Conservation (phyloP, 2,329 filamentous ascomycete genomes). For the Zasmidium angulare region DNA sequence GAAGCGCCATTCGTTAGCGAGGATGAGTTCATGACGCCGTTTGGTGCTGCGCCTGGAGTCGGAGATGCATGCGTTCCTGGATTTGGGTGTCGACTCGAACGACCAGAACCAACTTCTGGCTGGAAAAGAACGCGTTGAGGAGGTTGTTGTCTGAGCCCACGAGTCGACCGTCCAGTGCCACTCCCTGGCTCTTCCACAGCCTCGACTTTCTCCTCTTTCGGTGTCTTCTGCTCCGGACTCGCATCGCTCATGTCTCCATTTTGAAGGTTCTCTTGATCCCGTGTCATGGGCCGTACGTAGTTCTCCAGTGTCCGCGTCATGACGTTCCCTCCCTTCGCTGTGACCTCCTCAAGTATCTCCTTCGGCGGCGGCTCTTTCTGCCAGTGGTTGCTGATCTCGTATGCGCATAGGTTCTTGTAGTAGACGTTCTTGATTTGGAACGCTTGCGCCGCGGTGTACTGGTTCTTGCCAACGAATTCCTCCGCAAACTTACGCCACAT, state of each 20-base stretch:
- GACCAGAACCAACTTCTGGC: slow-evolving; percentile 67
- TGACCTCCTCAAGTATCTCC: slow-evolving; percentile 77
- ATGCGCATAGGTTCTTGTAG: slow-evolving; percentile 82
- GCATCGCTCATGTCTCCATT: slow-evolving; percentile 55
- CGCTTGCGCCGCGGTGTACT: slow-evolving; percentile 77
- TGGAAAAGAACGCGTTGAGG: slow-evolving; percentile 83
- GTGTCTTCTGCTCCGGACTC: slow-evolving; percentile 49
- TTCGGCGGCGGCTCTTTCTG: slow-evolving; percentile 80
- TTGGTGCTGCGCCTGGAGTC: slow-evolving; percentile 49
- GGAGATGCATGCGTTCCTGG: slow-evolving; percentile 38
- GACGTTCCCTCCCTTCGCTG: slow-evolving; percentile 80
- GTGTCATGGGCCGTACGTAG: slow-evolving; percentile 55
- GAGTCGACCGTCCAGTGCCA: slow-evolving; percentile 33
- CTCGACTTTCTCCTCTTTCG: slow-evolving; percentile 52
- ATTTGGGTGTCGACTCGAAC: slow-evolving; percentile 59
- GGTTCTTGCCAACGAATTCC: slow-evolving; percentile 71
- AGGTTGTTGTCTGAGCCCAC: slow-evolving; percentile 67
- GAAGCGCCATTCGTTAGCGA: slow-evolving; percentile 32
- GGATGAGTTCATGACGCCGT: slow-evolving; percentile 44
- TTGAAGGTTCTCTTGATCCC: slow-evolving; percentile 46
- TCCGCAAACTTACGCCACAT: slow-evolving; percentile 79
- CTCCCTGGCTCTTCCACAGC: slow-evolving; percentile 51
- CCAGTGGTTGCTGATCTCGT: slow-evolving; percentile 77
- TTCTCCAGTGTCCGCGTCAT: slow-evolving; percentile 77
- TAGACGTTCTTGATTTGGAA: slow-evolving; percentile 86